Base-by-base conservation (phyloP, 768 basidiomycete species). In the Amyloporia xantha region DNA sequence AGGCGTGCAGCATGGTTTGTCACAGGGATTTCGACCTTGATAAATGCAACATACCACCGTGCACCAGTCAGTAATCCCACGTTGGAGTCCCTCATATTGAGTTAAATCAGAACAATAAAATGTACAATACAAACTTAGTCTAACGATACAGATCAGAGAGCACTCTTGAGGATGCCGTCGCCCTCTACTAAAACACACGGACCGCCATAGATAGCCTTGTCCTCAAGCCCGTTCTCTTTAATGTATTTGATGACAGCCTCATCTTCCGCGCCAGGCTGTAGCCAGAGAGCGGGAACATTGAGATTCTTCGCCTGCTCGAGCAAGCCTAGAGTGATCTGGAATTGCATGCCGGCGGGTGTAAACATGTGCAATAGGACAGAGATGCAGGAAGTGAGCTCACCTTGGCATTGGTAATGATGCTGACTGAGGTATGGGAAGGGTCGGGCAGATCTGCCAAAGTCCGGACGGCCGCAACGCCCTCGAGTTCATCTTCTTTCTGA, bases 211-310 rank as follows among this genome's bases (percentile, higher is more conserved):
- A 94, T 76, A n/a, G 88, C 86, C 50, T 74, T 74, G 59, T 81
- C 81, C 27, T 71, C 66, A 55, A 91, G 65, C 3, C 71, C 76
- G 44, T 84, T 81, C 50, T 81, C 76, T 35, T 77, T 73, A 62
- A 93, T 81, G 57, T 77, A 93, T 13, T 71, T 59, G 13, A 71
- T 65, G 41, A 92, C 88, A 2, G 67, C 66, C 13, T 70, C 74
- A 57, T 90, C 83, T 54, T 85, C 82, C 5, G 91, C 88, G 19
- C 91, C 91, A 5, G 92, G 92, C 63, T 95, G 92, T 25, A 94
- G 76, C 92, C 92, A 95, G 38, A 92, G 72, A 2, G 82, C 75
- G 4, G 82, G 84, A n/a, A 89, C 65, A n/a, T 66, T 65, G n/a
- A 80, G 75, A n/a, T 73, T 72, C 62, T 82, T 82, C 6, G 83